Evolutionary conservation across 169 alveolate species (phyloP).

Genomic region (Plasmodium blacklocki): DNA sequence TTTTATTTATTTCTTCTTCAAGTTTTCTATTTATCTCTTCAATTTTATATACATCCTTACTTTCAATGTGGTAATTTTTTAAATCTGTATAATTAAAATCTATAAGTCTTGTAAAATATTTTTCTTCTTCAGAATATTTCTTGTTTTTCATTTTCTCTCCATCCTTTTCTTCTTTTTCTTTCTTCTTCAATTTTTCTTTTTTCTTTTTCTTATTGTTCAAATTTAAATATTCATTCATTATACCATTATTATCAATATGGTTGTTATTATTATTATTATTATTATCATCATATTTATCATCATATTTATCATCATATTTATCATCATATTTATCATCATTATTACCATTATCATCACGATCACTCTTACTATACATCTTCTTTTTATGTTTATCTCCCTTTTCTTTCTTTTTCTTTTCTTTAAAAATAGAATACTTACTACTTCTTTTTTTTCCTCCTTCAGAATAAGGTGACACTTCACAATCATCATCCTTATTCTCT

Average conservation of each 20-base stretch:
- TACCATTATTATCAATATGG: not conserved
- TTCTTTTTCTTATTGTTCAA: not conserved
- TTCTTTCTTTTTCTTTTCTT: conserved; percentile 10
- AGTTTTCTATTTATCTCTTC: conserved; percentile 57
- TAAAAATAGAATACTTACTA: too few relatives aligned
- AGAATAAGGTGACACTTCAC: too few relatives aligned
- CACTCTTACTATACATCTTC: not conserved
- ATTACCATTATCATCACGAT: not conserved
- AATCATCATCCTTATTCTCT: too few relatives aligned
- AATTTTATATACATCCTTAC: conserved; percentile 58
- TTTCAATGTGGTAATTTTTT: conserved; percentile 55
- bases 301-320: too few relatives aligned
- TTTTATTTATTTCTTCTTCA: conserved; percentile 51
- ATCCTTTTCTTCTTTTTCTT: conserved; percentile 9
- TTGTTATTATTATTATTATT: too few relatives aligned
- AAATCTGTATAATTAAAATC: conserved; percentile 40
- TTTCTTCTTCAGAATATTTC: conserved; percentile 2
- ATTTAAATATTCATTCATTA: not conserved
- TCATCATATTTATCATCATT: too few relatives aligned
- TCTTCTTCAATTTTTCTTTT: not conserved
- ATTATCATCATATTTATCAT: too few relatives aligned
- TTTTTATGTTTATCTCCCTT: not conserved
- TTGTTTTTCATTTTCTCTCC: not conserved
- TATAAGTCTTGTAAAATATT: conserved; percentile 35
- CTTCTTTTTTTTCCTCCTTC: too few relatives aligned